Conservation (phyloP, 2,329 filamentous ascomycete genomes). For the Diplodia corticola region DNA sequence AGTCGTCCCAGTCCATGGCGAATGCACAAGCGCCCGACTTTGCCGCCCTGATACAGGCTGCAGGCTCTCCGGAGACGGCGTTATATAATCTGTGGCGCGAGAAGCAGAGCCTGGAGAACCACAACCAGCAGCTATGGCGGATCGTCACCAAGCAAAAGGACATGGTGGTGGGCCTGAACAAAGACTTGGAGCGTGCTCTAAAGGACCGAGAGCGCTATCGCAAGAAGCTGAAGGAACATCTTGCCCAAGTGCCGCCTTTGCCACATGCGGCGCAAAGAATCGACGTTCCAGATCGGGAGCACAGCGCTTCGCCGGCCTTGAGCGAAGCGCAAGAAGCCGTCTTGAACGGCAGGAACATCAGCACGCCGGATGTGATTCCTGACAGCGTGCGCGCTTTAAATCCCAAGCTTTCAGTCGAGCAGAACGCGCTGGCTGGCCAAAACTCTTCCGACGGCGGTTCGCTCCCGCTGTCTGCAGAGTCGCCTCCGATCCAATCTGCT, state of each 20-base stretch:
- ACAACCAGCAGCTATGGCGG: constrained; percentile 92
- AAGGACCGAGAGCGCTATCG: constrained; percentile 95
- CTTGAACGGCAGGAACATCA: constrained; percentile 19
- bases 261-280: constrained; percentile 36
- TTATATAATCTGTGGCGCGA: constrained; percentile 88
- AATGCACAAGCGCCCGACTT: constrained; percentile 65
- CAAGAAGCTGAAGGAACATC: constrained; percentile 80
- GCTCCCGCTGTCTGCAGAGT: constrained; percentile 6
- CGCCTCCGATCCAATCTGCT: background rate
- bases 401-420: constrained; percentile 15
- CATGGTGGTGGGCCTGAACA: constrained; percentile 91
- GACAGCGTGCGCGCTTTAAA: background rate
- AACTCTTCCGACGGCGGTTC: constrained; percentile 12
- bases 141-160: constrained; percentile 94
- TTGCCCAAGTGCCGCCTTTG: constrained; percentile 48
- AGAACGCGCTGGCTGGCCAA: background rate
- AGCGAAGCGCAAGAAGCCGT: constrained; percentile 21
- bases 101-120: constrained; percentile 82
- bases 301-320: constrained; percentile 40
- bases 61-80: constrained; percentile 85
- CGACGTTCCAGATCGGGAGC: constrained; percentile 37
- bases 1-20: constrained; percentile 46
- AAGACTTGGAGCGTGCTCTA: constrained; percentile 84
- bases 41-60: constrained; percentile 73
- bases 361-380: background rate